Conservation (phyloP, 2,329 filamentous ascomycete species). For the Tolypocladium tropicale region DNA sequence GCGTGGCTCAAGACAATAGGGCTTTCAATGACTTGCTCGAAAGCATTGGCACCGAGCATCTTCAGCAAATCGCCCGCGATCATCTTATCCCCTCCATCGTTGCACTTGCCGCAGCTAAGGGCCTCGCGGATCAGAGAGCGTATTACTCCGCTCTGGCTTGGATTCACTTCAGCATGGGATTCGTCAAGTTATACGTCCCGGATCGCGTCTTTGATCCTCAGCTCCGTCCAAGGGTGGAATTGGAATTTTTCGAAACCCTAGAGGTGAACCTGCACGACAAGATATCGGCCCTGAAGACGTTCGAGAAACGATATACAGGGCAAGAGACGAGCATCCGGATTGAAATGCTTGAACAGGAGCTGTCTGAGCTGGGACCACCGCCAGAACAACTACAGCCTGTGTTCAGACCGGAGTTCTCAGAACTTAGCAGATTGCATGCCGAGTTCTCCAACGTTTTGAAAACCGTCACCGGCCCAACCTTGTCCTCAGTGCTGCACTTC, state of each 20-base stretch:
- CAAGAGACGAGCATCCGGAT: conserved; percentile 58
- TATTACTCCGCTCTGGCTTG: conserved; percentile 48
- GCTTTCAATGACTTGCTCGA: conserved; percentile 13
- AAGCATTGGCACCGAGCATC: conserved; percentile 21
- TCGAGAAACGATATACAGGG: conserved; percentile 59
- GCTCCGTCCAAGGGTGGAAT: conserved; percentile 54
- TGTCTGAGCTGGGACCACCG: conserved; percentile 53
- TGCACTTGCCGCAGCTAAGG: conserved; percentile 25
- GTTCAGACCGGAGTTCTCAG: conserved; percentile 58
- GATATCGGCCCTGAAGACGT: conserved; percentile 50
- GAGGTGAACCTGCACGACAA: conserved; percentile 43
- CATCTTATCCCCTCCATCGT: conserved; percentile 36
- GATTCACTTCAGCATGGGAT: conserved; percentile 64
- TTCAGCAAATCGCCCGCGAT: conserved; percentile 24
- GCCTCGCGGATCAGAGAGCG: conserved; percentile 9
- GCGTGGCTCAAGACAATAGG: background rate
- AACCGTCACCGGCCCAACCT: conserved; percentile 41
- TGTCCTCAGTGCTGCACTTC: conserved; percentile 23
- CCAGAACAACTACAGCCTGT: conserved; percentile 56
- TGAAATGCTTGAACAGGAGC: conserved; percentile 50
- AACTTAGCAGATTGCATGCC: conserved; percentile 63
- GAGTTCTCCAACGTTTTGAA: conserved; percentile 73
- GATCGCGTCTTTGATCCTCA: conserved; percentile 79
- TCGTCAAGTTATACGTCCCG: conserved; percentile 73
- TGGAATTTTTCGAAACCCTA: conserved; percentile 45